Conservation (phyloP, 257 asterid genomes). For the Solanum ossicruentum region DNA sequence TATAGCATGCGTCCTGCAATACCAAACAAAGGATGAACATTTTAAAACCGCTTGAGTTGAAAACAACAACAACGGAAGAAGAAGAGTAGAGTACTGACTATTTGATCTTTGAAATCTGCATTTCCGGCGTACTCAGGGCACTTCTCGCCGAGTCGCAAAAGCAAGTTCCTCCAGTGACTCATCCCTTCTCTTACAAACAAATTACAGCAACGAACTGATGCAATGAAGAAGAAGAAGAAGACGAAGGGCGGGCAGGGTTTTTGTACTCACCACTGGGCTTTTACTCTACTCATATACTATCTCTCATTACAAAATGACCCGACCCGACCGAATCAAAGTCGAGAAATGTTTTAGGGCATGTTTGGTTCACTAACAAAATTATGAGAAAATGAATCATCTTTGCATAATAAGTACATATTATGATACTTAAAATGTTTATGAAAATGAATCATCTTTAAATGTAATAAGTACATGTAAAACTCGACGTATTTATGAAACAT, state of each 20-base stretch:
- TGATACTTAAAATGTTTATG: not conserved
- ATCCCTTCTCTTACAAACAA: constrained; percentile 7
- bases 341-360: not conserved
- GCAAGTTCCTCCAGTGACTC: constrained; percentile 72
- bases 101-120: constrained; percentile 74
- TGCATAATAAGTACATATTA: no score
- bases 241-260: not conserved
- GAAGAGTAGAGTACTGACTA: constrained; percentile 32
- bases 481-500: no score
- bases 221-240: not conserved
- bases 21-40: not conserved
- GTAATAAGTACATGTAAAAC: not conserved
- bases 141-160: constrained; percentile 91
- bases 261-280: not conserved
- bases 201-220: not conserved
- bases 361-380: not conserved
- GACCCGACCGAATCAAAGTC: not conserved
- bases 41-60: not conserved
- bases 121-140: constrained; percentile 81
- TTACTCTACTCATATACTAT: not conserved
- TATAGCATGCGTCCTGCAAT: constrained; percentile 81
- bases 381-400: no score
- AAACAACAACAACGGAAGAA: not conserved
- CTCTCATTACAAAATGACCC: not conserved
- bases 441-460: no score